phyloP scores from a whole-genome alignment of 257 asterid species.

The Henckelia pumila region DNA sequence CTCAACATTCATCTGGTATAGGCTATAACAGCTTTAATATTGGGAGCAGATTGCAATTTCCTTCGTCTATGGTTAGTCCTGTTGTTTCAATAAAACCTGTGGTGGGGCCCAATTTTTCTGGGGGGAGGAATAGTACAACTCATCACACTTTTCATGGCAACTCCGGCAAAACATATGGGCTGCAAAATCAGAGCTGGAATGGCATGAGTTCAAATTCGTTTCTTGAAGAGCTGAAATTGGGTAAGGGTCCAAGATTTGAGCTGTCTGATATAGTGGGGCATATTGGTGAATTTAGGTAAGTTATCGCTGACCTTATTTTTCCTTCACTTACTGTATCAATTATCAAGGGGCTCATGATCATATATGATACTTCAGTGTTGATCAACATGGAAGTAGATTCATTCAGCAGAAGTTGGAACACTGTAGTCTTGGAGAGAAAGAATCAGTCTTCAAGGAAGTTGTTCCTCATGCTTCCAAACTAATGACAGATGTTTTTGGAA shows the following conservation, averaged over 20 bases:
- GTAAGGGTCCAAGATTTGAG: slow-evolving; percentile 51
- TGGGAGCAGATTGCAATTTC: slow-evolving; percentile 26
- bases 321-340: slow-evolving; percentile 7
- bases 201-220: slow-evolving; percentile 34
- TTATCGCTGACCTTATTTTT: slow-evolving; percentile 12
- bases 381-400: slow-evolving; percentile 71
- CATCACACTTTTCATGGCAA: slow-evolving; percentile 26
- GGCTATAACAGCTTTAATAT: slow-evolving; percentile 25
- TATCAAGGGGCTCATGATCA: neutral
- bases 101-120: slow-evolving; percentile 22
- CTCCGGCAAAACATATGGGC: slow-evolving; percentile 19
- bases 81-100: slow-evolving; percentile 18
- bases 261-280: slow-evolving; percentile 51
- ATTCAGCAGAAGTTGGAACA: slow-evolving; percentile 61
- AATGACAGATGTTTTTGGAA: slow-evolving; percentile 64
- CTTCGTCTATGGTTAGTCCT: slow-evolving; percentile 23
- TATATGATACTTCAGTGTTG: slow-evolving; percentile 39
- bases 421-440: slow-evolving; percentile 52
- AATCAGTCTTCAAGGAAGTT: slow-evolving; percentile 49
- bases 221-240: slow-evolving; percentile 63
- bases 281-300: slow-evolving; percentile 57
- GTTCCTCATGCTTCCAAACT: slow-evolving; percentile 52
- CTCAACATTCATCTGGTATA: slow-evolving; percentile 16
- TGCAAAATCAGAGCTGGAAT: slow-evolving; percentile 31
- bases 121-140: slow-evolving; percentile 27